Percentiles rank a stretch among this genome's conserved stretches.
Conservation (phyloP, 2,329 filamentous ascomycete species). For the Scytalidium lignicola region DNA sequence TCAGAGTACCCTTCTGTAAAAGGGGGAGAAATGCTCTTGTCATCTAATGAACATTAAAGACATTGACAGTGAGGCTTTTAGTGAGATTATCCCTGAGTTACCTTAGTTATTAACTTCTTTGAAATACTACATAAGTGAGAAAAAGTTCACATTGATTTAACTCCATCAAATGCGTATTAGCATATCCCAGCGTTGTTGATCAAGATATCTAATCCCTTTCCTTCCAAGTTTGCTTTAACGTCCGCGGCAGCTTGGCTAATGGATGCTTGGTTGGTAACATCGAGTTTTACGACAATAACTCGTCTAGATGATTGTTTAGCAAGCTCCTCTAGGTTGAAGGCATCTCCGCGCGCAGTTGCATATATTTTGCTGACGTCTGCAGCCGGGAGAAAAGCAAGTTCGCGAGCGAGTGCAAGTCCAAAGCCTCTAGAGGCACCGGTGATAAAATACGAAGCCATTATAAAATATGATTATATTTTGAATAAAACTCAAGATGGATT, state of each 20-base stretch:
- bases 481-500: too few relatives aligned
- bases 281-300: constrained; percentile 31
- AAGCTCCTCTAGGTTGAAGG: constrained; percentile 31
- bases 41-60: too few relatives aligned
- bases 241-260: constrained; percentile 29
- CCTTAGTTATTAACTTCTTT: too few relatives aligned
- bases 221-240: constrained; percentile 30
- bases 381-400: constrained; percentile 25
- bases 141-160: too few relatives aligned
- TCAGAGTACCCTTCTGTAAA: too few relatives aligned
- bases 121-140: too few relatives aligned
- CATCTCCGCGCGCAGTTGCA: constrained; percentile 33
- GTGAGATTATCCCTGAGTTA: too few relatives aligned
- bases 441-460: constrained; percentile 31
- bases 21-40: too few relatives aligned
- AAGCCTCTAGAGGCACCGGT: constrained; percentile 32
- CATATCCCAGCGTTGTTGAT: constrained; percentile 43
- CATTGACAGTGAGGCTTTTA: too few relatives aligned
- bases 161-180: too few relatives aligned
- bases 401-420: constrained; percentile 27
- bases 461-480: too few relatives aligned
- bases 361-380: constrained; percentile 34
- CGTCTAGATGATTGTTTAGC: constrained; percentile 29
- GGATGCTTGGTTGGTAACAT: constrained; percentile 30
- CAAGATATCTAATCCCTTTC: constrained; percentile 39